Conservation (phyloP, 23 red algal genomes). For the Gracilaria gracilis region DNA sequence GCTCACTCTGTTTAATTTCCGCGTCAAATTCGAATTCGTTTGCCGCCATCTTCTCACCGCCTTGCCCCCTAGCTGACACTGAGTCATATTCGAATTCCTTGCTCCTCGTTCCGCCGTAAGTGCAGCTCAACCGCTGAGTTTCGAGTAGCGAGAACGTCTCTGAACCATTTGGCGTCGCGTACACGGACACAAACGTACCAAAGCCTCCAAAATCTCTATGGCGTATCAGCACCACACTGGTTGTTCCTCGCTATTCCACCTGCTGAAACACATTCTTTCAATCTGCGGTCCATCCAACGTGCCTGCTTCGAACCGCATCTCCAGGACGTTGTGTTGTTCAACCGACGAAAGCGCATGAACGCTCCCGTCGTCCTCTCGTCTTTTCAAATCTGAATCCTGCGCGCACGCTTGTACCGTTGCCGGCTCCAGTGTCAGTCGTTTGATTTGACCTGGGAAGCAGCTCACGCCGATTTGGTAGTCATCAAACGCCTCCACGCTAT, state of each 20-base stretch:
- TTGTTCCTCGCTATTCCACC: not conserved
- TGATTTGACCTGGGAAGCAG: constrained; percentile 36
- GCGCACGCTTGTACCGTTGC: constrained; percentile 1
- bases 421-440: constrained; percentile 15
- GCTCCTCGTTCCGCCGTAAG: not conserved
- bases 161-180: not conserved
- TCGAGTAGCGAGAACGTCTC: not conserved
- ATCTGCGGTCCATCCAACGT: constrained; percentile 9
- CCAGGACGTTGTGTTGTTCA: constrained; percentile 30
- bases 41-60: not conserved
- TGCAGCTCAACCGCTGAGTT: not conserved
- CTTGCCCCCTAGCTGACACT: too few species aligned
- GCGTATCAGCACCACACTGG: not conserved
- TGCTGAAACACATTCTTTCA: not conserved
- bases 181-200: not conserved
- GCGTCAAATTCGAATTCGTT: constrained; percentile 4
- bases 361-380: not conserved
- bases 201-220: not conserved
- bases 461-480: constrained; percentile 46
- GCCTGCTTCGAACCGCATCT: not conserved
- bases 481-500: not conserved
- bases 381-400: not conserved
- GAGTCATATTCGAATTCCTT: too few species aligned
- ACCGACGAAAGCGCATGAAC: constrained; percentile 11
- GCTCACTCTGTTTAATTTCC: not conserved